Evolutionary conservation across 106 monocot species (phyloP), one percentile per base, ranked within the genome.

Genomic region (Dendrobium officinale): DNA sequence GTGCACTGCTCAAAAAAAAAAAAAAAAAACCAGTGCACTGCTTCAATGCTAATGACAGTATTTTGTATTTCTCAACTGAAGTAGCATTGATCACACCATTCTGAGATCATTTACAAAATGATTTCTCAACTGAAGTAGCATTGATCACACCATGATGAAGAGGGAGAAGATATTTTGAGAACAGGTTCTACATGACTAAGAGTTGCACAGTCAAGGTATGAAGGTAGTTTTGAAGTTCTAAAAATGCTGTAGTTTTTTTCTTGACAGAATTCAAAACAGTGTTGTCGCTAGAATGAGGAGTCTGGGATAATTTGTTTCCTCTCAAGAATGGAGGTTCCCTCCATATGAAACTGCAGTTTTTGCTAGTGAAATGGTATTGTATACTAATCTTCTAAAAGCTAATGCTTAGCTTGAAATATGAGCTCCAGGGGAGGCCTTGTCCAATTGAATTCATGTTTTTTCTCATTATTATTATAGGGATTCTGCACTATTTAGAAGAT

Each of bases 291-390:
- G 95, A 95, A 73, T 89, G 86, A 64, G 89, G 93, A 82, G 9
- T 81, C 6, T 81, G 86, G 81, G 91, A 91, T 76, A 75, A 85
- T 49, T 73, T 75, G 7, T 89, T 89, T 85, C 78, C 86, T 78
- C 85, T 95, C 31, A 83, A 89, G 55, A 83, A 83, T 75, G 86
- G 95, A 78, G 89, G 86, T 55, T 49, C 33, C 81, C 66, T 86
- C 42, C 85, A 83, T n/a, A 78, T 95, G 81, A 92, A 86, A 75
- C 83, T 95, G 66, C 90, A 86, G 45, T 95, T 95, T 79, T 83
- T 51, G 51, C 91, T 95, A 91, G 78, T 18, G 83, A 95, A 80
- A 81, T 91, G 92, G 95, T 95, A 81, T 42, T 44, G 55, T 72
- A 37, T 20, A 17, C 75, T 54, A 61, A 75, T 45, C 20, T 75